Base-by-base conservation (phyloP, 345 rosid species). In the Carallia brachiata region DNA sequence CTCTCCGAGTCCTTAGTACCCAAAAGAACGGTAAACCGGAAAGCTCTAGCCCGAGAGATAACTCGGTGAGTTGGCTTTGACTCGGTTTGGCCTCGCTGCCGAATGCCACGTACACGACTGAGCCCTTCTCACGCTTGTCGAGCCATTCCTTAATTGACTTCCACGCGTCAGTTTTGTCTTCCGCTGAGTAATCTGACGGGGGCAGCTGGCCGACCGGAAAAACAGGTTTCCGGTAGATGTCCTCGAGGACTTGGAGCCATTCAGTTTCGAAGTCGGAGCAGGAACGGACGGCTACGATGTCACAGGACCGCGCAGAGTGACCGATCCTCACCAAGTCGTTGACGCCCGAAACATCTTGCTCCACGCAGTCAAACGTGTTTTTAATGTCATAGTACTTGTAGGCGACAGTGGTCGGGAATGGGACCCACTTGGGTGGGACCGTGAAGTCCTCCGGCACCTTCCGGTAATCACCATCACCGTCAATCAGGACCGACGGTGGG, bases 61-160 rank as follows among this genome's bases (percentile, higher is more conserved):
- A 28, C 65, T 69, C 70, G 17, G 52, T 55, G 16, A 67, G 23
- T 57, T 67, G 32, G 32, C 8, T 10, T 37, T 55, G 62, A 60
- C 58, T 60, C 40, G 57, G 58, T 60, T 40, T 44, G 0, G 57
- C 39, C 72, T 69, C 72, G 72, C 65, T 69, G 0, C 72, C 72
- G 18, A 69, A 69, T 1, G 72, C 65, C 9, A 69, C 40, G 18
- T 69, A 59, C 7, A 59, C 39, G 4, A 69, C 72, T 3, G 57
- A 39, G 1, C 65, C 44, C 4, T 8, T 69, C 7, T 48, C 57
- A 48, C 60, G 44, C 58, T 2, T 30, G 30, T 69, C 63, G 7
- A 68, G 65, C 65, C 72, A 69, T 27, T 69, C 9, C 31, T 60
- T 69, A 44, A 48, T 32, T 8, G 53, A 12, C 1, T 17, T 31